Percentiles rank a stretch among this genome's conserved stretches.
Conservation (phyloP, 768 basidiomycete genomes). For the Lentinus brumalis region DNA sequence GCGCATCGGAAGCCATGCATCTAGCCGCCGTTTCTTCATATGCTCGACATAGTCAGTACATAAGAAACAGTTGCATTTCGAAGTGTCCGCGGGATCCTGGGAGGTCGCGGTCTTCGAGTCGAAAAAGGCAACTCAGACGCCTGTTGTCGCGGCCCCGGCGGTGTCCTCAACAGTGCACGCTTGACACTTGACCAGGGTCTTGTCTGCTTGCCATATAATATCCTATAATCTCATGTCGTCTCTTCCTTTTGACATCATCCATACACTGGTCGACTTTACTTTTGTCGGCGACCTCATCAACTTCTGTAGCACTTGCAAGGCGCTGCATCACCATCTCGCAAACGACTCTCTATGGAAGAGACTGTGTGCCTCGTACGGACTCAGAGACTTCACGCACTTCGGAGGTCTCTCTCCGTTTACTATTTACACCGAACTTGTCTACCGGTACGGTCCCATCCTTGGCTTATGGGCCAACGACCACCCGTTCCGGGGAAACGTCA, state of each 20-base stretch:
- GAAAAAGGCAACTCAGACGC: background rate
- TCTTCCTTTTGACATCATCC: constrained; percentile 21
- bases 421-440: constrained; percentile 21
- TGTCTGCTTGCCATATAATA: too few species aligned
- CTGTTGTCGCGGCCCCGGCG: background rate
- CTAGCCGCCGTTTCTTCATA: too few species aligned
- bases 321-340: constrained; percentile 4
- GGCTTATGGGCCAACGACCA: constrained; percentile 26
- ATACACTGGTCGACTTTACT: constrained; percentile 8
- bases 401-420: constrained; percentile 8
- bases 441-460: constrained; percentile 19
- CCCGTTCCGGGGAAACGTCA: constrained; percentile 23
- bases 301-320: constrained; percentile 19
- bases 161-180: too few species aligned
- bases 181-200: too few species aligned
- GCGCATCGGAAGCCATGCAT: too few species aligned
- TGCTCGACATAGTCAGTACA: too few species aligned
- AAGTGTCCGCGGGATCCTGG: too few species aligned
- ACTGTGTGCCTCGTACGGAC: constrained; percentile 13
- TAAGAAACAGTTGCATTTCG: too few species aligned
- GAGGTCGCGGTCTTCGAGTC: too few species aligned
- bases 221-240: too few species aligned
- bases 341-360: constrained; percentile 19
- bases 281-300: constrained; percentile 9
- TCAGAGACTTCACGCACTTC: constrained; percentile 11